Conservation (phyloP, 805 yeast species). For the Nakazawaea ambrosiae region DNA sequence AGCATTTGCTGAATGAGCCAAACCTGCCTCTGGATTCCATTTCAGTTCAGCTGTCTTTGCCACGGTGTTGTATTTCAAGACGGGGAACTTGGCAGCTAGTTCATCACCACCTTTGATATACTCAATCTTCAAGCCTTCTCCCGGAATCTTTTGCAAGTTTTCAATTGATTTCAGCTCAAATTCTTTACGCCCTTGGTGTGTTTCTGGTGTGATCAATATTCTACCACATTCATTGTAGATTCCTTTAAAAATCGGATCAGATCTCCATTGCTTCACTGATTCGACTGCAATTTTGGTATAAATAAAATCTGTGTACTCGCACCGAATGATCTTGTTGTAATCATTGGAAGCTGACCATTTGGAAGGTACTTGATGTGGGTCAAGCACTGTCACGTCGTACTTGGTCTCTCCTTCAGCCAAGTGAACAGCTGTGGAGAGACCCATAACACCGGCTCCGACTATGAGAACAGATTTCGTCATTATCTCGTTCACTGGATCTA, state of each 20-base stretch:
- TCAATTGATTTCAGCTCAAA: conserved; percentile 31
- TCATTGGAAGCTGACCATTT: conserved; percentile 42
- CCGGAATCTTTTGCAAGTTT: conserved; percentile 22
- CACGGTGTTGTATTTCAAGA: conserved; percentile 14
- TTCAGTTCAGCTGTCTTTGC: conserved; percentile 14
- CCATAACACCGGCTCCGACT: conserved; percentile 38
- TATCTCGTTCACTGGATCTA: conserved; percentile 13
- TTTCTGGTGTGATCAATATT: conserved; percentile 28
- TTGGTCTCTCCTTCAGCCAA: conserved; percentile 25
- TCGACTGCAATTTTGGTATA: conserved; percentile 38
- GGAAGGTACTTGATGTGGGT: conserved; percentile 34
- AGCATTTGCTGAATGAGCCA: conserved; percentile 34
- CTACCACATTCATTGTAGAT: conserved; percentile 35
- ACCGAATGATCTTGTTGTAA: conserved; percentile 39
- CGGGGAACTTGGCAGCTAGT: conserved; percentile 19
- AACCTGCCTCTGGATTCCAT: conserved; percentile 35
- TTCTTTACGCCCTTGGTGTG: conserved; percentile 25
- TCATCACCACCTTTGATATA: conserved; percentile 23
- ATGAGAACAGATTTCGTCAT: conserved; percentile 16
- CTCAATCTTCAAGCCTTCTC: conserved; percentile 22
- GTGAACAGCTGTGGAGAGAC: conserved; percentile 36
- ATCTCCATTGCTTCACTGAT: conserved; percentile 33
- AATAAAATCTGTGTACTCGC: conserved; percentile 36
- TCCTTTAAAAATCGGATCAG: conserved; percentile 25
- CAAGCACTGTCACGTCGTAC: conserved; percentile 28